Base-by-base conservation (phyloP, 1,284 basidiomycete species). In the Boletus sp. region DNA sequence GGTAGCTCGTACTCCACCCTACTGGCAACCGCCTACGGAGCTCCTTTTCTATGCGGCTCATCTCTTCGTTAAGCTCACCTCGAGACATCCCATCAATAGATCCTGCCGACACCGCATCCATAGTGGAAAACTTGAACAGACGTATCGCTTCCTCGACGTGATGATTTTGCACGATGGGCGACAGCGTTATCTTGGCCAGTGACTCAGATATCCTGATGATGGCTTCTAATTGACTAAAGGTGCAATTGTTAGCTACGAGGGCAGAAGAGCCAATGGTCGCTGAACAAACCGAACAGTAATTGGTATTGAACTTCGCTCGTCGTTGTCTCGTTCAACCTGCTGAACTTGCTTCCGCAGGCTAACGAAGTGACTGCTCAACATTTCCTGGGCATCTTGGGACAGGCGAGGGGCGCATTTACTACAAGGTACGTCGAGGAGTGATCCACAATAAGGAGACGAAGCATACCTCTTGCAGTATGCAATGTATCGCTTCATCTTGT, bases 81-180 rank as follows among this genome's bases (percentile, higher is more conserved):
- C 94, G 82, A 13, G 92, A 93, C 59, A 99, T 78, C 1, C 96
- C 96, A 58, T 98, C 95, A 6, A 91, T 86, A 30, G 85, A 84
- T 37, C 90, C 91, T 5, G 94, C 93, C 22, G 92, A 91, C 22
- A 99, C 94, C 20, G 96, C 96, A 67, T 99, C 93, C 95, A 99
- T 98, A 1, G 96, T 99, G 14, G 94, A 97, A 70, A 88, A 96
- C 61, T 96, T 97, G 84, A 99, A 99, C 22, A 99, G 72, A 6
- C 96, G 84, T 62, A 99, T 98, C 5, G 96, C 91, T 69, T 99
- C 96, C 66, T 99, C 94, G 29, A 99, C 96, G 59, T 99, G 95
- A 66, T 97, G 88, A 50, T 88, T 86, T 57, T 86, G 82, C 5
- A 99, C 96, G 4, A 85, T 79, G 0, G 92, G 80, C 2, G 87